These are phyloP conservation scores for Mariannaea elegans DNA, from an alignment of 2,329 filamentous ascomycete genomes.

Conservation along the genomic window DNA sequence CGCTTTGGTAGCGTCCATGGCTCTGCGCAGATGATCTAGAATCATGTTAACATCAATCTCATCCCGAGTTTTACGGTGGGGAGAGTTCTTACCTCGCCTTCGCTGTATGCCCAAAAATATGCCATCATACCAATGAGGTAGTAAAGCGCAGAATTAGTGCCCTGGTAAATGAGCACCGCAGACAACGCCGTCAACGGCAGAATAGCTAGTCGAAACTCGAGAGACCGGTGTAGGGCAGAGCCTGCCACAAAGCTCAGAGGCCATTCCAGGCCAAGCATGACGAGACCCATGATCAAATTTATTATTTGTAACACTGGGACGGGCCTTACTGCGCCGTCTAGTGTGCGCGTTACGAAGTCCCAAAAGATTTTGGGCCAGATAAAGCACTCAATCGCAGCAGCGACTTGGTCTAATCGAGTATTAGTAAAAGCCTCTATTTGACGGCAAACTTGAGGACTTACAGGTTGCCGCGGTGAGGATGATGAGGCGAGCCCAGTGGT, in stretches of 20 bases:
- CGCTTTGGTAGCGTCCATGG: constrained; percentile 76
- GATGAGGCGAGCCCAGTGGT: constrained; percentile 97
- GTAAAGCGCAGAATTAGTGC: constrained; percentile 90
- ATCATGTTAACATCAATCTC: constrained; percentile 17
- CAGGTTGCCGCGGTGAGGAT: constrained; percentile 84
- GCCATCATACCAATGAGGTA: constrained; percentile 85
- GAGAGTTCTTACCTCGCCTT: constrained; percentile 81
- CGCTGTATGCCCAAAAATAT: constrained; percentile 97
- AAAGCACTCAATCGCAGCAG: constrained; percentile 83
- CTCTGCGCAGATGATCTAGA: constrained; percentile 71
- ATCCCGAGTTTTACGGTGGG: too few species aligned
- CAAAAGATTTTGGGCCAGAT: constrained; percentile 99
- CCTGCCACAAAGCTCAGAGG: constrained; percentile 82
- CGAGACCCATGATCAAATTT: constrained; percentile 83
- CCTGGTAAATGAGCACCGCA: constrained; percentile 86
- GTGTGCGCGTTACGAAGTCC: constrained; percentile 92
- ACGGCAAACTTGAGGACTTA: too few species aligned
- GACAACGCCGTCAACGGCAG: constrained; percentile 81
- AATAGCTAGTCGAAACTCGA: constrained; percentile 84
- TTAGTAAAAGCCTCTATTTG: too few species aligned
- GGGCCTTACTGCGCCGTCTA: constrained; percentile 86
- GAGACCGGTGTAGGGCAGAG: constrained; percentile 80
- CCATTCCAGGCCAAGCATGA: constrained; percentile 90
- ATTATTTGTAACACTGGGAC: constrained; percentile 89
- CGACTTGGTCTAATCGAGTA: constrained; percentile 78